Evolutionary conservation across 139 green algal genomes (phyloP), one percentile per base, ranked within the genome.

Genomic region (Zygnema circumcarinatum): DNA sequence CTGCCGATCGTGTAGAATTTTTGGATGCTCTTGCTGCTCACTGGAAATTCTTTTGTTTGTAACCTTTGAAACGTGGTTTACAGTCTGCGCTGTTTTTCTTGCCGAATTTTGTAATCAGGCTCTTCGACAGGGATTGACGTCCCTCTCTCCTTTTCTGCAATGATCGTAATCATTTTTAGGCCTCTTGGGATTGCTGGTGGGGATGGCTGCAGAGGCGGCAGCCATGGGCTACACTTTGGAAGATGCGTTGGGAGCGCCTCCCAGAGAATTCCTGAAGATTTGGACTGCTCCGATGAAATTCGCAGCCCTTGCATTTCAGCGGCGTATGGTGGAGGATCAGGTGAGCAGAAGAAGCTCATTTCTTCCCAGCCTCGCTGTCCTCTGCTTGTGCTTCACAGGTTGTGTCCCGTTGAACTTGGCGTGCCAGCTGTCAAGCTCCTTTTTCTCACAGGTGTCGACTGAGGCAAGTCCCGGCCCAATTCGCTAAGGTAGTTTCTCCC

Each of bases 211-310:
- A n/a, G 54, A 72, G 54, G 25, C 54, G 54, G 25, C 25, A 72
- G 54, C 25, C 25, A 78, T 78, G 69, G 11, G 11, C 7, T 78
- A 78, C 69, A 52, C 69, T 3, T 16, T 78, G 79, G 79, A 86
- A 35, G 52, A 21, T 2, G 79, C 79, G 16, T 35, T 86, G 79
- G 79, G 79, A 21, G 79, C 79, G 47, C 79, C 79, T 11, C 79
- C 79, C 2, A 78, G 2, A 35, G 79, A 86, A 35, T 86, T 86
- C 38, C 42, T 80, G 41, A 86, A 86, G 52, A 35, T 86, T 7
- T 36, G n/a, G 31, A 2, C 2, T 22, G 53, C 74, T 62, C 79
- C 79, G 32, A 36, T 20, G 2, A 81, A 35, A 36, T 80, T 86
- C 21, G 32, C 29, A 3, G 20, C 7, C 32, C 31, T 86, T 2